Percentiles rank a stretch among this genome's conserved stretches.
phyloP scores from a whole-genome alignment of 371 early-diverging fungal species.

The Mortierella polycephala region DNA sequence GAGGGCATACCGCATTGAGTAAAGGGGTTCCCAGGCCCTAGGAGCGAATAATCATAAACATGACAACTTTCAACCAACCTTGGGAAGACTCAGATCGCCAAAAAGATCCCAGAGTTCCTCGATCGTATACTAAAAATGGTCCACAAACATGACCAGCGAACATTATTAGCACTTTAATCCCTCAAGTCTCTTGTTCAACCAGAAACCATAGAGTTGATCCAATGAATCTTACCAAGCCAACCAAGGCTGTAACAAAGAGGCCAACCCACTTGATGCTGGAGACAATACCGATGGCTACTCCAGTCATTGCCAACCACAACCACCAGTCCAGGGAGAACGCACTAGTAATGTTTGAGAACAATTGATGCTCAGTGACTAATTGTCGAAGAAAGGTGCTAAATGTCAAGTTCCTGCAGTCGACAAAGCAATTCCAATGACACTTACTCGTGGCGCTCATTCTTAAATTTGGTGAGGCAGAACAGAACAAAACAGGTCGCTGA shows the following conservation, averaged over 20 bases:
- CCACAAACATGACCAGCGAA: too few relatives aligned
- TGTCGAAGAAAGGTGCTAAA: too few relatives aligned
- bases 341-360: conserved; percentile 47
- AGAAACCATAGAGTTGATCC: neutral
- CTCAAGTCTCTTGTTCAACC: neutral
- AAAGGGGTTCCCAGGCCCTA: neutral
- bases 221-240: conserved; percentile 76
- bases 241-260: conserved; percentile 92
- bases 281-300: conserved; percentile 92
- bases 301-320: conserved; percentile 89
- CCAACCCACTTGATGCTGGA: conserved; percentile 99
- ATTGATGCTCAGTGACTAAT: neutral
- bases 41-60: neutral
- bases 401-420: neutral
- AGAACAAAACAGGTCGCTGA: conserved; percentile 91
- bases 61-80: conserved; percentile 37
- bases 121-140: conserved; percentile 76
- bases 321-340: conserved; percentile 90
- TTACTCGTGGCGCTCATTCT: conserved; percentile 76
- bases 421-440: conserved; percentile 18
- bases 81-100: conserved; percentile 84
- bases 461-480: conserved; percentile 81
- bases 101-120: conserved; percentile 95
- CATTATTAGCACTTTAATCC: neutral
- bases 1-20: neutral